Base-by-base conservation (phyloP, 1,284 basidiomycete species). In the Ceratobasidium sp. region DNA sequence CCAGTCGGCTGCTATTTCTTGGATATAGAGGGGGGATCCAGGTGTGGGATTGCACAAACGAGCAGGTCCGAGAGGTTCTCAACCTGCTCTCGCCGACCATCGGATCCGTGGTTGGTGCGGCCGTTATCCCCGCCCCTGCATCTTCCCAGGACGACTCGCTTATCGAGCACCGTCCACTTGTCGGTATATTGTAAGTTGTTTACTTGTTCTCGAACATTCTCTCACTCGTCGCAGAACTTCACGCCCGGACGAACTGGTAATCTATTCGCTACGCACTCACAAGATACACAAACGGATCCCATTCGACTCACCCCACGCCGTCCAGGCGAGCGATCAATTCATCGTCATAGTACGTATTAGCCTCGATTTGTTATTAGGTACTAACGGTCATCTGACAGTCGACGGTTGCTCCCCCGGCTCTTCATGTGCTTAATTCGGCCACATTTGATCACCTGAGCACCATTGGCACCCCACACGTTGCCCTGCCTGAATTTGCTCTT, bases 31-130 rank as follows among this genome's bases (percentile, higher is more conserved):
- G 79, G 4, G 86, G 86, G 2, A 74, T 91, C 42, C 87, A 90
- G 74, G 81, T 90, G 31, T 91, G 89, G 89, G 87, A 91, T 74
- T 86, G 85, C 72, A 82, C 84, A 4, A 80, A 84, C 72, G 83
- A 81, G 15, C 80, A 82, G 0, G 82, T 90, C 1, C 75, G 79
- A 0, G 89, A 91, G 74, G 74, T 84, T 27, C 77, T 85, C 10
- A 86, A 87, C 72, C 72, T 87, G 34, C 77, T 84, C 42, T 78
- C 81, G 20, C 81, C 79, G 13, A 45, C 60, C 13, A 29, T 47
- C 38, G 64, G 72, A 40, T 20, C 64, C 10, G 62, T 57, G n/a
- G 22, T 55, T 15, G 40, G 47, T 72, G 84, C 82, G 43, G 80
- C 77, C 35, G 77, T 86, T 10, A 76, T 89, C 17, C 81, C 83